phyloP scores from a whole-genome alignment of 805 yeast species.

The Suhomyces xylopsoci region DNA sequence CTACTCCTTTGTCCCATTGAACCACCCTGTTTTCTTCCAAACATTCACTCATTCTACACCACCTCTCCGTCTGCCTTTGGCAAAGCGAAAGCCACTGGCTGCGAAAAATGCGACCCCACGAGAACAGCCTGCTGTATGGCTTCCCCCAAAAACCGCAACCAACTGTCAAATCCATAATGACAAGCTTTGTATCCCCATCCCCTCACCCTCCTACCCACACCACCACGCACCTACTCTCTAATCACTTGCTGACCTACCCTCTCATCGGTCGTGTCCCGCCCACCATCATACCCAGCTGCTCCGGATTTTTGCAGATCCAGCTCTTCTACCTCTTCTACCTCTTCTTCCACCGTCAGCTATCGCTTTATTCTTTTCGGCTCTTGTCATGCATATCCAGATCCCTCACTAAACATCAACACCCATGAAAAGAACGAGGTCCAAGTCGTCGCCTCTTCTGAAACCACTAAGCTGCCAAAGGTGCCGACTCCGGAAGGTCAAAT shows the following conservation, averaged over 20 bases:
- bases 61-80: no score
- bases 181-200: no score
- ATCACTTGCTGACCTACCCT: neutral
- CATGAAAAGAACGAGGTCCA: neutral
- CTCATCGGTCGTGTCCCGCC: neutral
- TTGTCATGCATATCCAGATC: neutral
- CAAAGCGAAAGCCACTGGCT: neutral
- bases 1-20: no score
- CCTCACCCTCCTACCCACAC: neutral
- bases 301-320: neutral
- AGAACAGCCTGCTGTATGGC: neutral
- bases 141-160: neutral
- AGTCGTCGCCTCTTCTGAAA: constrained; percentile 8
- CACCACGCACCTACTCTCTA: neutral
- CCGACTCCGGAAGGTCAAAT: constrained; percentile 44
- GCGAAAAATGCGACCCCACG: neutral
- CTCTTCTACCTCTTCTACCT: no score
- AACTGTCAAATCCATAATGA: neutral
- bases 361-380: neutral
- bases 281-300: neutral
- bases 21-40: no score
- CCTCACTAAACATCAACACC: neutral
- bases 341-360: neutral
- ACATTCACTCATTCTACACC: no score
- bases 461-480: constrained; percentile 39